These are phyloP conservation scores for Arthroderma sp. DNA, from an alignment of 2,329 filamentous ascomycete species.

Conservation along the genomic window DNA sequence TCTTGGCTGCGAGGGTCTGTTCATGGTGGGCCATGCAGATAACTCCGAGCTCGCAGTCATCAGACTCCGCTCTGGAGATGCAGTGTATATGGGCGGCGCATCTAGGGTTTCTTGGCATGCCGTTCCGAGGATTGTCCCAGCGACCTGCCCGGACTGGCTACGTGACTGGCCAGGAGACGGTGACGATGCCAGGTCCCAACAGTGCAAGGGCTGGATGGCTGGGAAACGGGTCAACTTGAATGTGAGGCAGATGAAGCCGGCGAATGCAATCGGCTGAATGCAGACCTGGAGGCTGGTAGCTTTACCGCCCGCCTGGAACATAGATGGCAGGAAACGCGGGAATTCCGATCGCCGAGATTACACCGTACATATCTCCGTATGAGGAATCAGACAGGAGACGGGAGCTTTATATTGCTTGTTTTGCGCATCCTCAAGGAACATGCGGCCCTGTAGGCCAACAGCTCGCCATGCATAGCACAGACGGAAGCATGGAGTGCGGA, in stretches of 20 bases:
- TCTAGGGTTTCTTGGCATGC: slow-evolving; percentile 91
- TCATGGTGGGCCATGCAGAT: slow-evolving; percentile 62
- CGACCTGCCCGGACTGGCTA: slow-evolving; percentile 66
- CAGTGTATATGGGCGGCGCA: slow-evolving; percentile 72
- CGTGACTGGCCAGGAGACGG: slow-evolving; percentile 54
- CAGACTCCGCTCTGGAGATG: slow-evolving; percentile 70
- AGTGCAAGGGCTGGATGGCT: slow-evolving; percentile 78
- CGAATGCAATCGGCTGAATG: background rate
- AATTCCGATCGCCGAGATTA: background rate
- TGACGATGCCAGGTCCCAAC: slow-evolving; percentile 40
- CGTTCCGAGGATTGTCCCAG: slow-evolving; percentile 71
- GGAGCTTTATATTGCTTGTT: background rate
- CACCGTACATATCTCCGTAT: background rate
- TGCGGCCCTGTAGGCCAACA: background rate
- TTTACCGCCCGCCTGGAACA: background rate
- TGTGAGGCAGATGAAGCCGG: slow-evolving; percentile 62
- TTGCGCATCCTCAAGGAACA: background rate
- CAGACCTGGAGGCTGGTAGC: background rate
- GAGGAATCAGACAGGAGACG: background rate
- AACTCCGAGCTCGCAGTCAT: slow-evolving; percentile 37
- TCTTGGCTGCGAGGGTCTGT: slow-evolving; percentile 79
- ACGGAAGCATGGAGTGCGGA: no score
- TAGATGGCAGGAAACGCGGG: background rate
- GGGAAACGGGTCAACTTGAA: slow-evolving; percentile 85
- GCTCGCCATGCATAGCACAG: no score